Conservation (phyloP, 179 eudicot genomes). For the Drosera spatulata region DNA sequence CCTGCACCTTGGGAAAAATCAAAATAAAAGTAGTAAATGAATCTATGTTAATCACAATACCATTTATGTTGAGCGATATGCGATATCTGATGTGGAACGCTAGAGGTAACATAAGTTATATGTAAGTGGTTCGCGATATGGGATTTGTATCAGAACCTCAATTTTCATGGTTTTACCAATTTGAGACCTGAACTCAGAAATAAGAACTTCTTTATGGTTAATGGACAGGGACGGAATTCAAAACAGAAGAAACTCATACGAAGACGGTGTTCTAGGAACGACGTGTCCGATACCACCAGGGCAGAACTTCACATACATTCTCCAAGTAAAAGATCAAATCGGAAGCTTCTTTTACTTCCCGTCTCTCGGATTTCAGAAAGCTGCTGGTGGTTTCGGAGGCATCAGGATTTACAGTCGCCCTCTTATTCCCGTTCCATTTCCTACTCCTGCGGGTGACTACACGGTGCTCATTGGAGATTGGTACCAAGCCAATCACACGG, state of each 20-base stretch:
- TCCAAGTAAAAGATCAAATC: constrained; percentile 91
- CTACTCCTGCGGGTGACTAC: constrained; percentile 61
- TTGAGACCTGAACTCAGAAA: too few relatives aligned
- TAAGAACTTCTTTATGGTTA: too few relatives aligned
- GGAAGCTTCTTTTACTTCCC: constrained; percentile 96
- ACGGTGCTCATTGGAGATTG: constrained; percentile 94
- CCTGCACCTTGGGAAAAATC: too few relatives aligned
- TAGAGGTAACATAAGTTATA: too few relatives aligned
- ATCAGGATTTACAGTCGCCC: constrained; percentile 87
- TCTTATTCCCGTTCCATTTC: constrained; percentile 71
- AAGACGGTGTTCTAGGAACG: constrained; percentile 89
- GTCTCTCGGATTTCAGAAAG: constrained; percentile 84
- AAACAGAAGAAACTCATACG: constrained; percentile 78
- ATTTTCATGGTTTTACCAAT: too few relatives aligned
- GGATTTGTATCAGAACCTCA: too few relatives aligned
- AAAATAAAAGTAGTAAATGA: too few relatives aligned
- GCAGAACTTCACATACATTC: constrained; percentile 76
- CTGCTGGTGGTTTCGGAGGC: constrained; percentile 94
- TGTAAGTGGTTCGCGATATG: too few relatives aligned
- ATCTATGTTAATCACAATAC: too few relatives aligned
- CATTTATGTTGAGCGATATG: too few relatives aligned
- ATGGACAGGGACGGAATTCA: constrained; percentile 70
- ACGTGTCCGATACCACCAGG: constrained; percentile 98
- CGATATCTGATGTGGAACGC: too few relatives aligned
- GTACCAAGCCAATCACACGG: constrained; percentile 89